Conservation (phyloP, 208 protist species). For the Leishmania turanica region DNA sequence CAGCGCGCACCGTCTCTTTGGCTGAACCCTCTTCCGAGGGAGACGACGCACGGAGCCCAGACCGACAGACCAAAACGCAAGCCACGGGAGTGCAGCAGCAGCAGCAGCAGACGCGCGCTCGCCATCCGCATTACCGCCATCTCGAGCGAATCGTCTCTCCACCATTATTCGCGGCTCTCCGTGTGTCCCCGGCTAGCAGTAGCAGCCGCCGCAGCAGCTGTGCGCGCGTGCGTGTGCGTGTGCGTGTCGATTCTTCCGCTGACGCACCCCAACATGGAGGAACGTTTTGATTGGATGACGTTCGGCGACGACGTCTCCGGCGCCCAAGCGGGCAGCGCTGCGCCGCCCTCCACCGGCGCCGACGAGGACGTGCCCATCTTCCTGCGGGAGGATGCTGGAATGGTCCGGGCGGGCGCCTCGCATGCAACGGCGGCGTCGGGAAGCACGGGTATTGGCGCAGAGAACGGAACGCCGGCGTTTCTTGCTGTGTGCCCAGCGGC, state of each 20-base stretch:
- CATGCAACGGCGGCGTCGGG: background rate
- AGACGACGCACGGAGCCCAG: too few relatives aligned
- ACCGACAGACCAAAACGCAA: background rate
- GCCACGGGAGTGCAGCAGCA: background rate
- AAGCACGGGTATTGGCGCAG: background rate
- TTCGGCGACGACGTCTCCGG: slow-evolving; percentile 24
- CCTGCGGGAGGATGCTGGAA: slow-evolving; percentile 20
- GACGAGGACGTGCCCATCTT: slow-evolving; percentile 19
- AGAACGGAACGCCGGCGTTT: slow-evolving; percentile 9
- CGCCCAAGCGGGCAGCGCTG: background rate
- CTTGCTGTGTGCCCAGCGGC: background rate
- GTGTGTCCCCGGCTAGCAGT: background rate
- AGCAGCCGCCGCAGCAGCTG: too few relatives aligned
- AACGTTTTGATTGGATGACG: slow-evolving; percentile 40
- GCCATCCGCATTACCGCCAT: background rate
- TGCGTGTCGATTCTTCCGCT: background rate
- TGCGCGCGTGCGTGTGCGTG: background rate
- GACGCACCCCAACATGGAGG: slow-evolving; percentile 4
- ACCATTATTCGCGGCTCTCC: background rate
- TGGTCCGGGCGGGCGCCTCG: background rate
- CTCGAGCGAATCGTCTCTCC: background rate
- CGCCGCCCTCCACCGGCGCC: background rate
- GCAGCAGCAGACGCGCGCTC: background rate
- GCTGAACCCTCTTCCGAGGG: background rate
- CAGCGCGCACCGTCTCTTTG: background rate